A percentile compares a stretch with the other conserved stretches of the same genome.
phyloP scores from a whole-genome alignment of 805 yeast species.

The Jamesozyma rosinii region DNA sequence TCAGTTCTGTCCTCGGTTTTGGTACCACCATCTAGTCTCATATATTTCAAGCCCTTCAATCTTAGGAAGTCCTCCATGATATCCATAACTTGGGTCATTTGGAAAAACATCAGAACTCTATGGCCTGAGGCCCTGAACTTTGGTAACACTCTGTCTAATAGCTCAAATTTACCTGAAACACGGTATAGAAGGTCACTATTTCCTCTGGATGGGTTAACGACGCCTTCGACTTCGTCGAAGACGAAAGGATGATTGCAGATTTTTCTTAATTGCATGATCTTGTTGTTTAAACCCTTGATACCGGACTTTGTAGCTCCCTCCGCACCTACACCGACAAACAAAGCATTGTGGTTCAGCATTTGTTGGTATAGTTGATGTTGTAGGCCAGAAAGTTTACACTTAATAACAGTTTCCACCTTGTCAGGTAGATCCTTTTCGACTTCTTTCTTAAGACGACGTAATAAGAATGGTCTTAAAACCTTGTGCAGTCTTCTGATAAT shows the following conservation, averaged over 20 bases:
- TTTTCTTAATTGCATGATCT: slow-evolving; percentile 77
- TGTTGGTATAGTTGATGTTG: slow-evolving; percentile 66
- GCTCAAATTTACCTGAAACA: slow-evolving; percentile 71
- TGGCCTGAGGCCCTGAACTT: slow-evolving; percentile 69
- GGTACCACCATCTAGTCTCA: slow-evolving; percentile 75
- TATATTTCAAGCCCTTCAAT: slow-evolving; percentile 54
- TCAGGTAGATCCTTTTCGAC: slow-evolving; percentile 82
- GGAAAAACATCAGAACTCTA: slow-evolving; percentile 73
- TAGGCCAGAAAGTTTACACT: slow-evolving; percentile 66
- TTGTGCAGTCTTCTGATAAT: slow-evolving; percentile 79
- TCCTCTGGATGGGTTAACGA: slow-evolving; percentile 51
- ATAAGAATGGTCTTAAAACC: slow-evolving; percentile 73
- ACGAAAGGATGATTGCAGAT: slow-evolving; percentile 85
- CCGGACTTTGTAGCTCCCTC: slow-evolving; percentile 56
- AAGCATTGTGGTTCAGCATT: slow-evolving; percentile 61
- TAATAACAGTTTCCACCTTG: slow-evolving; percentile 72
- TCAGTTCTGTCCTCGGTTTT: slow-evolving; percentile 77
- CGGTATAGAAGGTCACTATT: slow-evolving; percentile 67
- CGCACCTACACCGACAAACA: slow-evolving; percentile 54
- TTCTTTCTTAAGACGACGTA: slow-evolving; percentile 77
- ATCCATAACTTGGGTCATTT: slow-evolving; percentile 86
- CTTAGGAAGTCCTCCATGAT: slow-evolving; percentile 79
- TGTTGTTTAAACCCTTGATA: slow-evolving; percentile 68
- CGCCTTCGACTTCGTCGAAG: slow-evolving; percentile 70
- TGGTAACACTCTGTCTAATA: slow-evolving; percentile 65